Evolutionary conservation across 257 asterid genomes (phyloP).

Genomic region (Osmanthus fragrans): DNA sequence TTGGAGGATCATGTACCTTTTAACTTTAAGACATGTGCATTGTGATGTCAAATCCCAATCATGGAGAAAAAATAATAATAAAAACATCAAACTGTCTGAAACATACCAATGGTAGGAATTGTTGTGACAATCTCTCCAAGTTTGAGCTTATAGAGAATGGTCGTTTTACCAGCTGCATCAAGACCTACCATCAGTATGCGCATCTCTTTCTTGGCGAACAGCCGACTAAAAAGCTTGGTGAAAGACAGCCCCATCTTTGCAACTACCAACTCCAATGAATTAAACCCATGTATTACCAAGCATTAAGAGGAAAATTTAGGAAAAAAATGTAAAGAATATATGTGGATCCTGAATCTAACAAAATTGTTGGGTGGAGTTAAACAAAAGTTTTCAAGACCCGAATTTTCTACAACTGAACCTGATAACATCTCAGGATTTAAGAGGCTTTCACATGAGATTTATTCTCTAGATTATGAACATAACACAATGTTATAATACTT

Average conservation of each 20-base stretch:
- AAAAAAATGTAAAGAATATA: too few relatives aligned
- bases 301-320: background rate
- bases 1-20: background rate
- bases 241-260: slow-evolving; percentile 46
- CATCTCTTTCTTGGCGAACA: slow-evolving; percentile 53
- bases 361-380: background rate
- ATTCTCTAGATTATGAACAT: background rate
- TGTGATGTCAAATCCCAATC: background rate
- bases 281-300: background rate
- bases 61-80: background rate
- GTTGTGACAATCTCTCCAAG: slow-evolving; percentile 55
- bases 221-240: slow-evolving; percentile 49
- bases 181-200: slow-evolving; percentile 54
- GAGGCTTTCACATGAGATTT: background rate
- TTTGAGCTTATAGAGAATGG: slow-evolving; percentile 50
- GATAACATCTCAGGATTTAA: background rate
- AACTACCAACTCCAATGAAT: slow-evolving; percentile 20
- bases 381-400: background rate
- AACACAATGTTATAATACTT: background rate
- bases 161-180: slow-evolving; percentile 52
- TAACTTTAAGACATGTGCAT: too few relatives aligned
- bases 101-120: slow-evolving; percentile 48
- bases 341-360: background rate
- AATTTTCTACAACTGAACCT: background rate
- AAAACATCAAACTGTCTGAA: background rate